Conservation (phyloP, 192 early-diverging fungal genomes). For the Gigaspora rosea region DNA sequence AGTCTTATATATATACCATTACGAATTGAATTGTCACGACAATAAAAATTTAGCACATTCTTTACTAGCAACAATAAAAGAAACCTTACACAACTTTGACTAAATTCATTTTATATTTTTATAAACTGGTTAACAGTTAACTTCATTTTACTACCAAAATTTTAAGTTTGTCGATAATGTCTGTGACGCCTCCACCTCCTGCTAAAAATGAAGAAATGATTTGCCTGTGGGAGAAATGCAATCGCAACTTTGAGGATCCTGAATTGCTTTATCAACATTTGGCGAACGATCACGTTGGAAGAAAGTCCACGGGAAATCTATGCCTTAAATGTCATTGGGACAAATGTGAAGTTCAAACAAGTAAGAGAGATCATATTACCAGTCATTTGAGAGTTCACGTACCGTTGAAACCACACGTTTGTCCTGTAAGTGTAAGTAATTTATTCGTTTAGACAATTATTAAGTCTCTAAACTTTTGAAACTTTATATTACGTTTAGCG, state of each 20-base stretch:
- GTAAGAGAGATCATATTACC: slow-evolving; percentile 97
- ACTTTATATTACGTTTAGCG: slow-evolving; percentile 37
- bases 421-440: slow-evolving; percentile 51
- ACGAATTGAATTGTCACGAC: too few species aligned
- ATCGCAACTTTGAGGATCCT: slow-evolving; percentile 68
- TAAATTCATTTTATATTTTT: too few species aligned
- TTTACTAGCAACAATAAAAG: too few species aligned
- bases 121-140: too few species aligned
- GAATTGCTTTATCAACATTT: slow-evolving; percentile 87
- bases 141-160: too few species aligned
- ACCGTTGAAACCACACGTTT: slow-evolving; percentile 86
- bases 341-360: slow-evolving; percentile 66
- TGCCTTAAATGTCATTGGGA: slow-evolving; percentile 90
- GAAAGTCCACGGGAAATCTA: slow-evolving; percentile 85
- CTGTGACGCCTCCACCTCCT: slow-evolving; percentile 2
- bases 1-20: too few species aligned
- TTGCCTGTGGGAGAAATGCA: slow-evolving; percentile 54
- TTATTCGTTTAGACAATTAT: neutral
- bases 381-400: slow-evolving; percentile 94
- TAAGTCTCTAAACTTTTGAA: neutral
- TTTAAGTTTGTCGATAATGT: neutral
- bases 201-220: neutral
- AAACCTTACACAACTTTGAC: too few species aligned
- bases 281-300: slow-evolving; percentile 86
- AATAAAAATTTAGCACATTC: too few species aligned